Evolutionary conservation across 1,284 basidiomycete genomes (phyloP), one percentile per base, ranked within the genome.

Genomic region (Vanrija humicola): DNA sequence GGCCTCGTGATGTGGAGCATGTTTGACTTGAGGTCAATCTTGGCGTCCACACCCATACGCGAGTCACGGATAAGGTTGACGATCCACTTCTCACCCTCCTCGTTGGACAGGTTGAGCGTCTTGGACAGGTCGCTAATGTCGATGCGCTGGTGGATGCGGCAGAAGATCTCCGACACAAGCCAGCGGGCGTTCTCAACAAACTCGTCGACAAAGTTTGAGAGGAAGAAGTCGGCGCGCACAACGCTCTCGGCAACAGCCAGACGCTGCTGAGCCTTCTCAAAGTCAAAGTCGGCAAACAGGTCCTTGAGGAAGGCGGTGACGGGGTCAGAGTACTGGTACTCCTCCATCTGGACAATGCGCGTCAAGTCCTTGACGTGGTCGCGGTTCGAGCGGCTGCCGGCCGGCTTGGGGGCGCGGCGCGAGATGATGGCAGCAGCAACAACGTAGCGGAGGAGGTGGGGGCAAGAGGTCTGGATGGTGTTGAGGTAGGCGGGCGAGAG

Each of bases 11-110:
- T 97, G 77, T 94, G 88, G 66, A 98, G 95, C 70, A 95, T 89
- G 73, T 97, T 95, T 80, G 93, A 91, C 78, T 95, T 91, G 48
- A 97, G 82, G 77, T 98, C 94, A 64, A 98, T 97, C 81, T 96
- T 97, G 54, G 92, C 92, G 69, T 98, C 90, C 3, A 89, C 87
- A 21, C 89, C 92, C 84, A 96, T 91, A 54, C 91, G 85, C 25
- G 94, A 96, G 77, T 98, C 96, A 48, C 93, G 85, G 68, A 98
- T 95, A 56, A 98, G 86, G 80, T 96, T 97, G 67, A 97, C 95
- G 64, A 98, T 95, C 95, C 95, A 98, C 76, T 96, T 96, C 75
- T 98, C 95, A 55, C 95, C 96, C 69, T 98, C 95, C 66, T 93
- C 92, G 52, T 82, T 84, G 23, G 88, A 87, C 53, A 98, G 83